Percentiles rank a stretch among this genome's conserved stretches.
phyloP scores from a whole-genome alignment of 371 early-diverging fungal genomes.

The Mucor indicus region DNA sequence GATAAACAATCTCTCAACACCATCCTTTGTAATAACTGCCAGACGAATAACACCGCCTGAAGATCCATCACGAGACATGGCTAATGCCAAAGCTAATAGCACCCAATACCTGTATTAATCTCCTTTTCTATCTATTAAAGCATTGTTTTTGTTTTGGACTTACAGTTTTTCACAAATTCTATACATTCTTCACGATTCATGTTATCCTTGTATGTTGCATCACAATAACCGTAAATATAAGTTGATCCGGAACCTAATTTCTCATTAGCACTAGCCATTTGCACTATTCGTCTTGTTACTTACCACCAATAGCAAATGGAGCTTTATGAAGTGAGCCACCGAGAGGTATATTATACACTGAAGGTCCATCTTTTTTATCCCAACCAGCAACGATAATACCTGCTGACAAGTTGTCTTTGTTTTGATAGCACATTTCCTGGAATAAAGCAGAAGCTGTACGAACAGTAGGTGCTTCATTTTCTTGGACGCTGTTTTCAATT shows the following conservation, averaged over 20 bases:
- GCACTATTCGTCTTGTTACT: too few species aligned
- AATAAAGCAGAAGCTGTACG: conserved; percentile 91
- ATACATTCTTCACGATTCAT: conserved; percentile 94
- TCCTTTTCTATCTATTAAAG: neutral
- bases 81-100: conserved; percentile 81
- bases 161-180: conserved; percentile 94
- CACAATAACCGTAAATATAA: conserved; percentile 99
- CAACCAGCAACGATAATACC: conserved; percentile 99
- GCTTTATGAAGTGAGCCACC: conserved; percentile 95
- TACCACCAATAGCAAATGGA: conserved; percentile 88
- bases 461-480: conserved; percentile 85
- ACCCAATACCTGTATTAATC: neutral
- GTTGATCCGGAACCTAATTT: conserved; percentile 90
- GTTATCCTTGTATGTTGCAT: conserved; percentile 78
- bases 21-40: conserved; percentile 91
- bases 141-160: conserved; percentile 14
- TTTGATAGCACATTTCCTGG: conserved; percentile 93
- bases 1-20: conserved; percentile 89
- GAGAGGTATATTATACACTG: conserved; percentile 92
- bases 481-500: too few species aligned
- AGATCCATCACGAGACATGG: conserved; percentile 97
- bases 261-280: too few species aligned
- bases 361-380: conserved; percentile 91
- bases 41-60: conserved; percentile 99
- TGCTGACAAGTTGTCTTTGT: conserved; percentile 91